Conservation (phyloP, 805 yeast genomes). For the Monosporozyma aerobia region DNA sequence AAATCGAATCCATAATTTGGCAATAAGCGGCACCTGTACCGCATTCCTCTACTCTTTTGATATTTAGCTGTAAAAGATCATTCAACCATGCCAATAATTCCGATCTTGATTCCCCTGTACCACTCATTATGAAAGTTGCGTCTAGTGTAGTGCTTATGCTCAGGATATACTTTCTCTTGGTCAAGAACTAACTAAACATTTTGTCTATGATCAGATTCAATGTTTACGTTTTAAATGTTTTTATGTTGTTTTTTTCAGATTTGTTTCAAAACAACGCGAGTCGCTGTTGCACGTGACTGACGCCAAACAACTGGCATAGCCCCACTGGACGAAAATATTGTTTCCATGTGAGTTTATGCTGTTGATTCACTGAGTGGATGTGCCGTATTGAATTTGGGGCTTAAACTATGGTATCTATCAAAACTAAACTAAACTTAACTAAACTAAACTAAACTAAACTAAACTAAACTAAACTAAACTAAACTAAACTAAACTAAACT, state of each 20-base stretch:
- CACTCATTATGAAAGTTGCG: slow-evolving; percentile 7
- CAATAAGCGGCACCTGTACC: slow-evolving; percentile 96
- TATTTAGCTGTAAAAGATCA: slow-evolving; percentile 50
- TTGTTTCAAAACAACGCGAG: not conserved
- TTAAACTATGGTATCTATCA: too few relatives aligned
- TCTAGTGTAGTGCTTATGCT: not conserved
- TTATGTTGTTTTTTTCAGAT: not conserved
- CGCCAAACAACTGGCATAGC: not conserved
- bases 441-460: too few relatives aligned
- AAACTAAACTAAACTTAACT: too few relatives aligned
- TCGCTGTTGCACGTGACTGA: not conserved
- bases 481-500: too few relatives aligned
- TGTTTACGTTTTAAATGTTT: not conserved
- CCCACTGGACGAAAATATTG: too few relatives aligned
- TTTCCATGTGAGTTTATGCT: too few relatives aligned
- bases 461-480: too few relatives aligned
- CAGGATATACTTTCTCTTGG: not conserved
- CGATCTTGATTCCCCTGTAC: slow-evolving; percentile 67
- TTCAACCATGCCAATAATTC: slow-evolving; percentile 85
- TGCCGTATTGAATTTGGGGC: too few relatives aligned
- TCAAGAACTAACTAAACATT: not conserved
- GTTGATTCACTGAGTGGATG: too few relatives aligned
- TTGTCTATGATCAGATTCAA: not conserved
- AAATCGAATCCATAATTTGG: slow-evolving; percentile 80
- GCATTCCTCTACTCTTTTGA: slow-evolving; percentile 80